Base-by-base conservation (phyloP, 2,329 filamentous ascomycete species). In the Arthrobotrys pseudoclavata region DNA sequence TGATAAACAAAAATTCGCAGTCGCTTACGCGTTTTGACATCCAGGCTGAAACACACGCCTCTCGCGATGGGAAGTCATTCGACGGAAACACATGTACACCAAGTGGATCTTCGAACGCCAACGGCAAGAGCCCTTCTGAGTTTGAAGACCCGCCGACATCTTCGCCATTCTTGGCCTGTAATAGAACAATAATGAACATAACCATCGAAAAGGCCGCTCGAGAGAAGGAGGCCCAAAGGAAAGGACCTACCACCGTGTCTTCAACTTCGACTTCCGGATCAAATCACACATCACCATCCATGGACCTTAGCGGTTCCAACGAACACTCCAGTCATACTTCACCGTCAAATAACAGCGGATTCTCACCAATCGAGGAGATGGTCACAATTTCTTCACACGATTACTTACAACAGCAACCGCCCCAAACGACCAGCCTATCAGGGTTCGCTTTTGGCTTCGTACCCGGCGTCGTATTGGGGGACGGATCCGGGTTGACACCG, bases 281-380 rank as follows among this genome's bases (percentile, higher is more conserved):
- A 12, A 79, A 74, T 40, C 69, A 79, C 48, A 79, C 75, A 4
- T 79, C 75, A 9, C 75, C 75, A 18, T 72, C 75, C 1, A 72
- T 74, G 26, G 75, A 79, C 26, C 45, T 68, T n/a, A 22, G 31
- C n/a, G 57, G 48, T n/a, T 74, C 75, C 1, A 66, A 66, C 24
- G 69, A 79, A 15, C 68, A 74, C 13, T 79, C 69, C 15, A 47
- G 50, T 20, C 68, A 74, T 9, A 79, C 75, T 5, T 69, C 69
- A 10, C 75, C 75, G 1, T 79, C 75, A 13, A 74, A 79, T 24
- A 63, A 69, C 6, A 74, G 62, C 55, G 45, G 68, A 10, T 69
- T 72, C 37, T 79, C 75, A 4, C 75, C 75, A 3, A 55, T 69
- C 12, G 75, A 79, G 12, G 75, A 79, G 4, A 69, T 74, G 45